These are phyloP conservation scores for Neobulgaria alba DNA, from an alignment of 2,329 filamentous ascomycete genomes.

Conservation along the genomic window DNA sequence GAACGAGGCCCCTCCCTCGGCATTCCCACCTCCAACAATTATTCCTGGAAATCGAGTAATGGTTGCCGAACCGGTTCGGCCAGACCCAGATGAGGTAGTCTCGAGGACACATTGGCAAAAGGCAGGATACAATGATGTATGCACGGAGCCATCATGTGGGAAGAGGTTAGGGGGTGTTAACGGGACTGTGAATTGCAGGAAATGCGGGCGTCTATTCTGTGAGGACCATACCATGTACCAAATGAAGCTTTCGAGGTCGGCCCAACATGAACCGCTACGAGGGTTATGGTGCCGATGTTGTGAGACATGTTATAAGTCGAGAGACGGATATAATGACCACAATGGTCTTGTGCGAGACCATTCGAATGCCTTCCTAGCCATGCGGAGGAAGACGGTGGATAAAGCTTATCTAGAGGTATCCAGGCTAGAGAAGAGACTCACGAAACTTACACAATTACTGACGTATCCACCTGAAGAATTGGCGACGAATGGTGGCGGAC, in stretches of 20 bases:
- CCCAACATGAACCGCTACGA: constrained; percentile 79
- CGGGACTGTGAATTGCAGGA: constrained; percentile 84
- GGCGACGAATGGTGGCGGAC: constrained; percentile 35
- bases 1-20: constrained; percentile 46
- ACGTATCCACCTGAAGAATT: constrained; percentile 65
- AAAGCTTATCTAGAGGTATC: constrained; percentile 82
- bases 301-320: constrained; percentile 97
- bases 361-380: constrained; percentile 57
- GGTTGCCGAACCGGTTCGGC: constrained; percentile 25
- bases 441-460: constrained; percentile 78
- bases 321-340: constrained; percentile 91
- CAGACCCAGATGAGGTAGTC: constrained; percentile 83
- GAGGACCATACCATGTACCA: constrained; percentile 99
- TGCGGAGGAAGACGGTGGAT: constrained; percentile 72
- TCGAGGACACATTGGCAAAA: constrained; percentile 85
- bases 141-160: constrained; percentile 80
- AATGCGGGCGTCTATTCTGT: constrained; percentile 89
- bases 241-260: constrained; percentile 90
- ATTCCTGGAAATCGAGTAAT: constrained; percentile 30
- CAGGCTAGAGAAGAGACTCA: constrained; percentile 82
- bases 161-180: constrained; percentile 70
- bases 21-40: constrained; percentile 25
- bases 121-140: constrained; percentile 63
- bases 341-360: constrained; percentile 64
- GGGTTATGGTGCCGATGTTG: constrained; percentile 93